Base-by-base conservation (phyloP, 176 grass and related monocot genomes). In the Rhynchospora breviuscula region DNA sequence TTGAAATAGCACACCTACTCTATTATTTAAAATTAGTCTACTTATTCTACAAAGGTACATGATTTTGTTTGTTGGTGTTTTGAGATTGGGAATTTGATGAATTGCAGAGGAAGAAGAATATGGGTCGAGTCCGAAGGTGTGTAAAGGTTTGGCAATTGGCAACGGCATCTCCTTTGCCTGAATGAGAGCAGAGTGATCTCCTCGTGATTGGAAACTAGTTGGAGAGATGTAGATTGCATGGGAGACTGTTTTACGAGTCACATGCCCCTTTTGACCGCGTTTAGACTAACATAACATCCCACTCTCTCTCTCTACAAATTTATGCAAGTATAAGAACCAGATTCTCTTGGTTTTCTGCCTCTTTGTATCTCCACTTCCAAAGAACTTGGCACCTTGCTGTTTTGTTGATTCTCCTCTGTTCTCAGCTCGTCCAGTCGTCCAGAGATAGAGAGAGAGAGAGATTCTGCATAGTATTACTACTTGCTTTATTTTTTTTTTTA, bases 201-300 rank as follows among this genome's bases (percentile, higher is more conserved):
- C 95, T 98, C 92, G 95, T 98, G 95, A 98, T 95, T 88, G 95
- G 68, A 59, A 81, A 90, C 89, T 82, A 60, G 83, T 85, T 62
- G 57, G 77, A 44, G 9, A 70, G 21, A 67, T 57, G 40, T 10
- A 18, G 59, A 58, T 76, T 85, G 87, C 85, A 54, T 98, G 84
- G 95, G 86, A 89, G 93, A 93, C 86, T 95, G 96, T 93, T 99
- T 88, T 88, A 44, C 15, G 54, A 58, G 84, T 98, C 95, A 98
- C 95, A 90, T 98, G 95, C 87, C 81, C 64, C 92, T 93, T 98
- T 98, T 95, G 95, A 98, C 95, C 94, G 85, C 25, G 79, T 86
- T 75, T 90, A 88, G 81, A 91, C 89, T 86, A 26, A 51, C 1
- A 40, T 47, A 43, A 40, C 61, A n/a, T 26, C 48, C 54, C 44